Evolutionary conservation across 1,284 basidiomycete species (phyloP), one percentile per base, ranked within the genome.

Genomic region (Athelia psychrophila): DNA sequence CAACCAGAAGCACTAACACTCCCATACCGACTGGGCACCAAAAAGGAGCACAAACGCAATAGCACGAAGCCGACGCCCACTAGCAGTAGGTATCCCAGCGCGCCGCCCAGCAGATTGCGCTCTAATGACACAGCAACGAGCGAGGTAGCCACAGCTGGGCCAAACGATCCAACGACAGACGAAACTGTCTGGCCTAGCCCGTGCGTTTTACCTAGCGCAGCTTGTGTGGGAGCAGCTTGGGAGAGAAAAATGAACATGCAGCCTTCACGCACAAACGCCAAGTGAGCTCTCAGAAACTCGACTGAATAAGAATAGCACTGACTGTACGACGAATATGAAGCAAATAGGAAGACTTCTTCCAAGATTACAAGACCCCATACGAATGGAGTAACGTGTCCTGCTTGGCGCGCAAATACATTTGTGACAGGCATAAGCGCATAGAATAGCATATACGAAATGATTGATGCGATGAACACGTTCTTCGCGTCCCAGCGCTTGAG

Each of bases 381-480:
- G 1, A 63, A 46, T n/a, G 56, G 49, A 13, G 58, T 58, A 3
- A 70, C 38, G 20, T 51, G 2, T 63, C 66, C 18, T 36, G 20
- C 22, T 45, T 53, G 51, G 48, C 59, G 56, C 9, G 77, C 77
- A 46, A 75, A 51, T 40, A 70, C 50, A 62, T 75, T 84, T 48
- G 80, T 77, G 36, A 84, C 40, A 1, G 84, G 84, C 60, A 85
- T 80, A 47, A 81, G 56, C 3, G 67, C 58, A 55, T 84, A 85
- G 13, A 80, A 65, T 1, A 77, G 75, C 13, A 80, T 58, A 54
- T 79, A 77, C 22, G 72, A 66, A 2, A 64, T 53, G 54, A 86
- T 74, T 30, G 80, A 78, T 10, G 65, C 55, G 44, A 81, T 62
- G 54, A 85, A 80, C 6, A 84, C 64, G 5, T 61, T 68, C 58